These are phyloP conservation scores for Trifolium repens DNA, from an alignment of 306 rosid species.

Conservation along the genomic window DNA sequence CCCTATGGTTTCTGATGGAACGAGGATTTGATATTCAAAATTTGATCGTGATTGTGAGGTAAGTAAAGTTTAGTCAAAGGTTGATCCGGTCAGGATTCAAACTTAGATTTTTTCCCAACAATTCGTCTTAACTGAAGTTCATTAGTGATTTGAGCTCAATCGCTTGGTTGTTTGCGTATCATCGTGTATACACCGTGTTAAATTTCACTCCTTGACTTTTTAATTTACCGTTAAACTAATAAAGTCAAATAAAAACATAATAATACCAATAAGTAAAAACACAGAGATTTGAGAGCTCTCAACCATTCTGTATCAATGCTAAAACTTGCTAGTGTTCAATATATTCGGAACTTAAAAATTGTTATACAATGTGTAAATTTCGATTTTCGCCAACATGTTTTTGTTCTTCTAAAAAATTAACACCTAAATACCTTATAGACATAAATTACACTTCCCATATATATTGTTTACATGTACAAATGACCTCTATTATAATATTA, in stretches of 20 bases:
- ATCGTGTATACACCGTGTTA: neutral
- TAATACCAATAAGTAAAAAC: conserved; percentile 11
- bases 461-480: conserved; percentile 43
- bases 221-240: neutral
- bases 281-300: neutral
- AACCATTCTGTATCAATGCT: neutral
- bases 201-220: neutral
- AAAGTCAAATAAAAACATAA: conserved; percentile 4
- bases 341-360: conserved; percentile 27
- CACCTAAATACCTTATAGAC: conserved; percentile 43
- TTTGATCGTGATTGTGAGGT: no score
- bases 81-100: no score
- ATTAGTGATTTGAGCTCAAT: no score
- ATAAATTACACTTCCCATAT: conserved; percentile 34
- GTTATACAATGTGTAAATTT: conserved; percentile 25
- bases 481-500: conserved; percentile 17
- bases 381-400: neutral
- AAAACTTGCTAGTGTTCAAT: conserved; percentile 10
- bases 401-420: conserved; percentile 35
- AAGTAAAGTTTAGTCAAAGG: no score
- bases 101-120: no score
- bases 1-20: no score
- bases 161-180: no score
- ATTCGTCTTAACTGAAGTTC: no score
- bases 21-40: no score